Evolutionary conservation across 371 early-diverging fungal genomes (phyloP).

Genomic region (Thermomucor indicae-seudaticae): DNA sequence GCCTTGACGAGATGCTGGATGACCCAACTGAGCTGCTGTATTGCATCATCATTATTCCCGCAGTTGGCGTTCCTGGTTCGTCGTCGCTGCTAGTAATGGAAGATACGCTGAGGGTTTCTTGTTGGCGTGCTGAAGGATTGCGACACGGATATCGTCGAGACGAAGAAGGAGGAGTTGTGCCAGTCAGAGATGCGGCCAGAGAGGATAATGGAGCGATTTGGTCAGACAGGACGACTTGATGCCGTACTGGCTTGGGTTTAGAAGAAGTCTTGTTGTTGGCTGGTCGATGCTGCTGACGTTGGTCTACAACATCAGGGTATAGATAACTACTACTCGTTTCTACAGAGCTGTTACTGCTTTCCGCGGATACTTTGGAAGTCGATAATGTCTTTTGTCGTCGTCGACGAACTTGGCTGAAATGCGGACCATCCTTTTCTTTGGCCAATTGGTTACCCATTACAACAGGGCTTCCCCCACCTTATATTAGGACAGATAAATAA

Average conservation of each 20-base stretch:
- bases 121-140: not conserved
- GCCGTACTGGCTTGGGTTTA: not conserved
- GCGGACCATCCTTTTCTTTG: too few species aligned
- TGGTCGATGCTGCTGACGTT: too few species aligned
- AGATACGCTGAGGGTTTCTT: constrained; percentile 4
- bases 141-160: constrained; percentile 1
- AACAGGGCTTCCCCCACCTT: too few species aligned
- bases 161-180: not conserved
- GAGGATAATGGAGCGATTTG: not conserved
- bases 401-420: too few species aligned
- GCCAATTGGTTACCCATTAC: too few species aligned
- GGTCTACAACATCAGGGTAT: too few species aligned
- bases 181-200: not conserved
- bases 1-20: not conserved
- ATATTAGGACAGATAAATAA: too few species aligned
- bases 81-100: constrained; percentile 7
- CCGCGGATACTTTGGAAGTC: too few species aligned
- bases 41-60: not conserved
- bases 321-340: too few species aligned
- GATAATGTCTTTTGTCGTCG: too few species aligned
- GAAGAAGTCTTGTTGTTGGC: too few species aligned
- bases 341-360: too few species aligned
- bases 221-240: not conserved
- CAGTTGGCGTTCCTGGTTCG: constrained; percentile 9
- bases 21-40: constrained; percentile 11